Evolutionary conservation across 257 asterid genomes (phyloP), one percentile per base, ranked within the genome.

Genomic region (Plantago elongata): DNA sequence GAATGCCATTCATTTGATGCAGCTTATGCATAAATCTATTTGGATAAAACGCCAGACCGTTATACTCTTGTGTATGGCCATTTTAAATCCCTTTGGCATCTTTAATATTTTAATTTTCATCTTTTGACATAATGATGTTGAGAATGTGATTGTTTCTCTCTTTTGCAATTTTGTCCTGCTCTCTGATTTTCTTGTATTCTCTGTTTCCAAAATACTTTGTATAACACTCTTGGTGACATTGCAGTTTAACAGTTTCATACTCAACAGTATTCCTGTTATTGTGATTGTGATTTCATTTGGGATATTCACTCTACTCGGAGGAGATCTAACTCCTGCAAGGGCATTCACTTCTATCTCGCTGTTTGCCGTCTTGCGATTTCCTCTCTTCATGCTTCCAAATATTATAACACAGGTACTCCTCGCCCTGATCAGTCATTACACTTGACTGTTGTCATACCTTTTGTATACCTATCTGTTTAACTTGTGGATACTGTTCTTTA

Each of bases 351-450:
- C 99, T 63, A 85, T 92, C 63, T 89, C 99, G 16, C 71, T 92
- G 77, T 92, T 86, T 60, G 95, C 97, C 6, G 99, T 92, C 70
- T 81, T 89, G 47, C 84, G 95, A 11, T 92, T 84, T 76, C 99
- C 97, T 3, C 80, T 92, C 49, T 81, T 79, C 89, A 83, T 92
- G 99, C 99, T 92, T 81, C 99, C 97, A 17, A 89, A 83, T 66
- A 77, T 84, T 37, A 86, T 92, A 62, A 92, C 97, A 38, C 96
- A 82, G 96, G 98, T 89, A 54, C 43, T 51, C 68, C 46, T 47
- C 22, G 68, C 42, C 45, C 69, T 55, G 51, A 57, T 34, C 8
- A 6, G 8, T 34, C 5, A 4, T 34, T 34, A 34, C 40, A 0
- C 2, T 34, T 7, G 40, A 5, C 40, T 34, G 38, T 34, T 34